Evolutionary conservation across 495 filamentous ascomycete genomes (phyloP).

Genomic region (Penicillium simplicissimum): DNA sequence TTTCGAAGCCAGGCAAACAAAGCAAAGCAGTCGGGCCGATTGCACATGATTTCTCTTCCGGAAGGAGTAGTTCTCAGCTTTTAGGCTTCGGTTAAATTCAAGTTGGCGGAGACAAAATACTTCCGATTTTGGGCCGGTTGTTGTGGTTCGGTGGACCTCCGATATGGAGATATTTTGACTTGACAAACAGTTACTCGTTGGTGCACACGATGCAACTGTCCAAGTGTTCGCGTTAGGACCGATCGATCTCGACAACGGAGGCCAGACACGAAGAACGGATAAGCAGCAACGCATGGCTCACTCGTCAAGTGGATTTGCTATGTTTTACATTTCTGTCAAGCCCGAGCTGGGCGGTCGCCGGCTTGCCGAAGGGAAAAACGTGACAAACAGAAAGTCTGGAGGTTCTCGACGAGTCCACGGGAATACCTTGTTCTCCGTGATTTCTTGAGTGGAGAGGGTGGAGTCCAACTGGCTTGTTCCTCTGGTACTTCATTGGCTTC

Average conservation of each 20-base stretch:
- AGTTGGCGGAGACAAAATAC: neutral
- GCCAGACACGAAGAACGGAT: neutral
- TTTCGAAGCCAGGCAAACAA: no score
- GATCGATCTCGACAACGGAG: neutral
- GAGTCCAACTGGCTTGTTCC: neutral
- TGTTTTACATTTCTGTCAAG: neutral
- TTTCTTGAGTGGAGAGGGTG: neutral
- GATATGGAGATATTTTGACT: neutral
- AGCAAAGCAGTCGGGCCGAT: neutral
- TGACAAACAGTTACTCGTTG: neutral
- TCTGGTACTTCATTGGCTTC: neutral
- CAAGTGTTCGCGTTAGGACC: neutral
- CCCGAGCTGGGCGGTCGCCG: constrained; percentile 7
- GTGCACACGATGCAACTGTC: neutral
- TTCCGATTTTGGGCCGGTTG: neutral
- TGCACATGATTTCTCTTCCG: neutral
- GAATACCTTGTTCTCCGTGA: neutral
- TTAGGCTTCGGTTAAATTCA: neutral
- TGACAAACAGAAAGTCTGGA: neutral
- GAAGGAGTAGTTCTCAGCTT: no score
- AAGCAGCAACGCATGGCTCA: no score
- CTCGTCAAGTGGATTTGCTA: neutral
- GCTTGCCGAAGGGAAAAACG: constrained; percentile 4
- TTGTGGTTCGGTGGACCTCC: neutral
- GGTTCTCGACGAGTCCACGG: neutral